Evolutionary conservation across 2,329 filamentous ascomycete genomes (phyloP).

Genomic region (Rachicladosporium sp.): DNA sequence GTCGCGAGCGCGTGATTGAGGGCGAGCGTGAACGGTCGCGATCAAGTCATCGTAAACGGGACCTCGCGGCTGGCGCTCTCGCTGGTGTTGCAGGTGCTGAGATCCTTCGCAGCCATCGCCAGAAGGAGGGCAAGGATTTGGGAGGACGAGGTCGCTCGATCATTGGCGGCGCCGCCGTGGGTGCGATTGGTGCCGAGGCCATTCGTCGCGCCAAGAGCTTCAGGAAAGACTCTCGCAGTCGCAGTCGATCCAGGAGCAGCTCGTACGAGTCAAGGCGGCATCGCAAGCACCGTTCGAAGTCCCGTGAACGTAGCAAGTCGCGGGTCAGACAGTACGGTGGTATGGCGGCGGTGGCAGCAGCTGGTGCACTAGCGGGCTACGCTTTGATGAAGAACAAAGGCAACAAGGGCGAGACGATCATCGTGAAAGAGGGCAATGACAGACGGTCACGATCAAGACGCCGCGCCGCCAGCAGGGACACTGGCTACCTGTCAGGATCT

Average conservation of each 20-base stretch:
- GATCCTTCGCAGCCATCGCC: conserved; percentile 45
- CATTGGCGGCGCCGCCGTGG: conserved; percentile 48
- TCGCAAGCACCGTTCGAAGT: conserved; percentile 18
- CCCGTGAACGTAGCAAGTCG: conserved; percentile 23
- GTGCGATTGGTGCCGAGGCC: conserved; percentile 49
- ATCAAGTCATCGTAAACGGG: conserved; percentile 35
- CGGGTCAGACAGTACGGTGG: conserved; percentile 43
- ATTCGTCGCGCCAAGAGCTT: conserved; percentile 38
- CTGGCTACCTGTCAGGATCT: conserved; percentile 8
- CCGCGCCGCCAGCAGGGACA: conserved; percentile 28
- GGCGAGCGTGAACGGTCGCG: conserved; percentile 21
- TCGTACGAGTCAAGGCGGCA: conserved; percentile 15
- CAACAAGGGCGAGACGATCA: conserved; percentile 34
- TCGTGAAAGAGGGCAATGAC: conserved; percentile 30
- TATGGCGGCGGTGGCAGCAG: conserved; percentile 47
- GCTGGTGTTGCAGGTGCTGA: conserved; percentile 50
- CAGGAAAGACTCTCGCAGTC: conserved; percentile 2
- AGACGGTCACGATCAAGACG: conserved; percentile 33
- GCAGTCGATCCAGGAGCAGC: conserved; percentile 2
- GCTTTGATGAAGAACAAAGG: conserved; percentile 34
- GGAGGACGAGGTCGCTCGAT: conserved; percentile 41
- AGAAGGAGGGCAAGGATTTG: conserved; percentile 42
- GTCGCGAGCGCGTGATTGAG: conserved; percentile 30
- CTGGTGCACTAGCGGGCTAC: conserved; percentile 46
- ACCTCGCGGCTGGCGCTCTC: conserved; percentile 49